These are phyloP conservation scores for Alternaria burnsii DNA, from an alignment of 2,329 filamentous ascomycete genomes.

Conservation along the genomic window DNA sequence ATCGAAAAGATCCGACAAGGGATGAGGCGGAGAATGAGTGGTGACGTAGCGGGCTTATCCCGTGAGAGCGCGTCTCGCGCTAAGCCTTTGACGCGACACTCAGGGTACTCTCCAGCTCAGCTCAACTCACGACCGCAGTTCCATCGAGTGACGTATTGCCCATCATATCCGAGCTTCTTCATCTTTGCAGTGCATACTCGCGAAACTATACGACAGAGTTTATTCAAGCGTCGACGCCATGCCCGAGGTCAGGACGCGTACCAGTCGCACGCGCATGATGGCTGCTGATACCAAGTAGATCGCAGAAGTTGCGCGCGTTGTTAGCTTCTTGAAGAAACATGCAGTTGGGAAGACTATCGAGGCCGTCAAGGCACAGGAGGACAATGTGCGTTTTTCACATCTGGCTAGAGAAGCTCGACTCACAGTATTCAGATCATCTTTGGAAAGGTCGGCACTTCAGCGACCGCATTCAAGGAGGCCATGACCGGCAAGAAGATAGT, in stretches of 20 bases:
- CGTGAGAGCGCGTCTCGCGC: conserved; percentile 42
- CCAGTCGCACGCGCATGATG: neutral
- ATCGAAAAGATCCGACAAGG: neutral
- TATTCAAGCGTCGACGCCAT: conserved; percentile 27
- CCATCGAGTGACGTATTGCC: conserved; percentile 1
- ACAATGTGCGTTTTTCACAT: conserved; percentile 56
- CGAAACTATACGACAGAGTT: neutral
- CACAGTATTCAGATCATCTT: conserved; percentile 69
- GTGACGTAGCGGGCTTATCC: conserved; percentile 36
- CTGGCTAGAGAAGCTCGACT: neutral
- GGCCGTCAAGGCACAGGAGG: conserved; percentile 75
- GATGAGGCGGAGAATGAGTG: conserved; percentile 24
- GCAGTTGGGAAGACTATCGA: conserved; percentile 84
- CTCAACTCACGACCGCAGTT: conserved; percentile 3
- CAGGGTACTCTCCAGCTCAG: neutral
- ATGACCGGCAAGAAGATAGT: conserved; percentile 77
- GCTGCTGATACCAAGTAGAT: conserved; percentile 49
- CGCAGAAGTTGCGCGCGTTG: conserved; percentile 77
- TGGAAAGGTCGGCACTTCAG: conserved; percentile 86
- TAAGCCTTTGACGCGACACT: conserved; percentile 13
- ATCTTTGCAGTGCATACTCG: neutral
- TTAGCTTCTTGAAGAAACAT: conserved; percentile 82
- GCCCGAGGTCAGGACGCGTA: conserved; percentile 46
- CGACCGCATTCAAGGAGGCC: conserved; percentile 74
- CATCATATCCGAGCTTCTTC: neutral